These are phyloP conservation scores for Neophaeococcomyces aloes DNA, from an alignment of 2,329 filamentous ascomycete genomes.

Conservation along the genomic window DNA sequence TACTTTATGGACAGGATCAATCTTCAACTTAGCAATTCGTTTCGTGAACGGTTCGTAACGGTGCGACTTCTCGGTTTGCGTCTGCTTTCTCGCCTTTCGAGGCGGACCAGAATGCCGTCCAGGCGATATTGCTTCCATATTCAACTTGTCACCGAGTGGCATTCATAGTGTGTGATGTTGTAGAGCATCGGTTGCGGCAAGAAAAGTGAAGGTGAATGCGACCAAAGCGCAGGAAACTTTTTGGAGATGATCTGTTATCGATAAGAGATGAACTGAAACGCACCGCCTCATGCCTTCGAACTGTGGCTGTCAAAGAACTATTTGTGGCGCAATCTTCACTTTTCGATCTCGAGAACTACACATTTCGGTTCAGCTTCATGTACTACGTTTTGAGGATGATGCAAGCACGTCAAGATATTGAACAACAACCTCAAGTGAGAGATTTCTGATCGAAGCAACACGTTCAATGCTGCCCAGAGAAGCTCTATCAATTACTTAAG, in stretches of 20 bases:
- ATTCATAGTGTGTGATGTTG: not conserved
- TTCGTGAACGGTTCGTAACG: conserved; percentile 84
- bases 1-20: conserved; percentile 85
- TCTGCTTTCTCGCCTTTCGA: conserved; percentile 57
- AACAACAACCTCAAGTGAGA: too few species aligned
- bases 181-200: not conserved
- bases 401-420: too few species aligned
- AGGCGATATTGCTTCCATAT: conserved; percentile 50
- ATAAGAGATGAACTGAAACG: not conserved
- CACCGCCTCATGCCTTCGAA: too few species aligned
- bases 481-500: too few species aligned
- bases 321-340: too few species aligned
- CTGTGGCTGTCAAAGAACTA: too few species aligned
- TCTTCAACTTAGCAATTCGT: conserved; percentile 81
- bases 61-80: conserved; percentile 69
- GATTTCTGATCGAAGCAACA: too few species aligned
- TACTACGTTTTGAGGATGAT: too few species aligned
- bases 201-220: not conserved
- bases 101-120: conserved; percentile 59
- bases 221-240: not conserved
- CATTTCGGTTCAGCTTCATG: too few species aligned
- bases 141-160: not conserved
- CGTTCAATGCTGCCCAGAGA: too few species aligned
- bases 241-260: not conserved
- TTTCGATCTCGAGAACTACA: too few species aligned